Base-by-base conservation (phyloP, 495 filamentous ascomycete species). In the Xylaria acuta region DNA sequence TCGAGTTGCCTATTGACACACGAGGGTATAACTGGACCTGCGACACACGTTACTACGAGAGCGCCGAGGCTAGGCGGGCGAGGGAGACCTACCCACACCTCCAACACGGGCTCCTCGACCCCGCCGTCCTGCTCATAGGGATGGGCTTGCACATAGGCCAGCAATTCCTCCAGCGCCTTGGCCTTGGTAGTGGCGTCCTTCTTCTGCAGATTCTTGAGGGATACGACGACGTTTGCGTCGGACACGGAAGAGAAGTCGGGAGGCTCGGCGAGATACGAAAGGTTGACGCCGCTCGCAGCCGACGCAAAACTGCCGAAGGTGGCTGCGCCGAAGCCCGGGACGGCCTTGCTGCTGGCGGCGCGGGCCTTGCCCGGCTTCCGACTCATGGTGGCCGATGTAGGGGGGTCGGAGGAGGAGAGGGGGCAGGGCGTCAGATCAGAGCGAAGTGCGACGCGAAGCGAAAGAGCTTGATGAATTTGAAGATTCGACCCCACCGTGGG, bases 141-240 rank as follows among this genome's bases (percentile, higher is more conserved):
- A 79, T 74, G 84, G 69, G 69, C 73, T 56, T 84, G 76, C n/a
- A 94, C 83, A 75, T 91, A 88, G 49, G 87, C 78, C 58, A 91
- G 87, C 41, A 99, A 79, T 53, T 97, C 95, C 67, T 98, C 95
- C 63, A 99, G 79, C 0, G 94, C 96, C 79, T 97, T 97, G n/a
- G 91, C 86, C 75, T 97, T 95, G 36, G 97, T 99, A 18, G 89
- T 95, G 70, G 91, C 91, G 83, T 97, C 95, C 80, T 94, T 97
- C 83, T 98, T 99, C 59, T 90, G 87, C 20, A 97, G 85, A 75
- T 95, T 97, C 79, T 98, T 97, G 85, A 97, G 95, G 27, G 91
- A 88, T 11, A 99, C 94, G 18, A 93, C 88, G 60, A 96, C 84
- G 76, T 94, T 92, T 38, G 93, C 85, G 63, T 97, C 91, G 16